phyloP scores from a whole-genome alignment of 1,284 basidiomycete genomes.

The Erythrobasidium hasegawianum region DNA sequence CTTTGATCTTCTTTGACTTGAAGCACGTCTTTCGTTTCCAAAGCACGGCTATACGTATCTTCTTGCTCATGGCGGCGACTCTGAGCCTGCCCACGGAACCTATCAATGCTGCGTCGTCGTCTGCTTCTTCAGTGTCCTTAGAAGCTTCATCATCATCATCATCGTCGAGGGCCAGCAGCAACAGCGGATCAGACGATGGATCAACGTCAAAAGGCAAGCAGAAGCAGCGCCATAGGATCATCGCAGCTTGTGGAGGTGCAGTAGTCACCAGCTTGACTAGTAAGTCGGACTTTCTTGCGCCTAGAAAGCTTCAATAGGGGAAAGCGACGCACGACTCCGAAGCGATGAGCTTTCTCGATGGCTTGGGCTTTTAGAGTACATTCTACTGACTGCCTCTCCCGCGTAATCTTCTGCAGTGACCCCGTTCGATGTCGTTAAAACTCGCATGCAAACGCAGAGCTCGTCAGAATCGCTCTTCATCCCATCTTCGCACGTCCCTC shows the following conservation, averaged over 20 bases:
- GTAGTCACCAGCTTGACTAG: conserved; percentile 42
- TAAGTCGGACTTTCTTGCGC: conserved; percentile 19
- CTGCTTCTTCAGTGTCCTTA: not conserved
- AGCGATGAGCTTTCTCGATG: too few species aligned
- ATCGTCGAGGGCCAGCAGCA: too few species aligned
- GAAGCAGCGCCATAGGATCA: conserved; percentile 39
- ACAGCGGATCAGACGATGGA: conserved; percentile 5
- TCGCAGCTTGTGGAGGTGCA: conserved; percentile 42
- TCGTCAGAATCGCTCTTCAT: conserved; percentile 38
- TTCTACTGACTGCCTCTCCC: too few species aligned
- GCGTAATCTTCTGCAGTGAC: conserved; percentile 69
- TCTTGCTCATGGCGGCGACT: not conserved
- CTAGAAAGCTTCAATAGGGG: not conserved
- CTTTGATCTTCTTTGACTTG: not conserved
- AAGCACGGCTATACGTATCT: not conserved
- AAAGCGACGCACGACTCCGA: too few species aligned
- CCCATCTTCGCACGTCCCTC: conserved; percentile 39
- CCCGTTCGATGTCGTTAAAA: conserved; percentile 90
- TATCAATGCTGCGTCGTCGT: conserved; percentile 4
- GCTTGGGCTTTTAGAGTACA: too few species aligned
- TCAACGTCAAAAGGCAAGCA: conserved; percentile 9
- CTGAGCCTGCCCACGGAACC: conserved; percentile 26
- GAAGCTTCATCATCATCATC: not conserved
- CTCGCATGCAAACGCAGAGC: conserved; percentile 54
- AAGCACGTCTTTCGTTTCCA: not conserved